phyloP scores from a whole-genome alignment of 2,329 filamentous ascomycete genomes.

The Ascochyta fabae region DNA sequence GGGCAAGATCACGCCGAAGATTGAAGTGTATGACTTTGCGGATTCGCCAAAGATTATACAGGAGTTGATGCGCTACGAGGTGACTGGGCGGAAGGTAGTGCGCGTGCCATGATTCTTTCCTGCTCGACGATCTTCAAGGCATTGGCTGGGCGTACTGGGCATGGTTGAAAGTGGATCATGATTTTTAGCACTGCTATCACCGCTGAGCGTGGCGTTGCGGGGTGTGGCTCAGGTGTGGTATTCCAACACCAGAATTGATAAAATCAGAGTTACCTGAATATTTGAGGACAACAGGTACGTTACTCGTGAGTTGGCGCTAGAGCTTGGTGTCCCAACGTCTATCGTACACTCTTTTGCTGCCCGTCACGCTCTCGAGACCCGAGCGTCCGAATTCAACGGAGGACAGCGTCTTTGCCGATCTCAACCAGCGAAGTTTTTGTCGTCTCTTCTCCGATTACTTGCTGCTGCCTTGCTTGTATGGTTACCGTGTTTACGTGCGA shows the following conservation, averaged over 20 bases:
- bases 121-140: too few relatives aligned
- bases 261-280: too few relatives aligned
- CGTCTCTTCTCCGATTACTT: too few relatives aligned
- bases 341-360: too few relatives aligned
- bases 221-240: background rate
- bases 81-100: conserved; percentile 47
- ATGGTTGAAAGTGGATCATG: background rate
- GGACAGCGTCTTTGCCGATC: too few relatives aligned
- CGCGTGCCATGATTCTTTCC: conserved; percentile 28
- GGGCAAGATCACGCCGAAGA: conserved; percentile 50
- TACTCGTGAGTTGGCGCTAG: too few relatives aligned
- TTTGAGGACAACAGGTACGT: too few relatives aligned
- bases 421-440: too few relatives aligned
- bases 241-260: background rate
- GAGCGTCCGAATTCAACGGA: too few relatives aligned
- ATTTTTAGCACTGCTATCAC: background rate
- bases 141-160: background rate
- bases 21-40: conserved; percentile 46
- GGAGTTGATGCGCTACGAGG: conserved; percentile 43
- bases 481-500: background rate
- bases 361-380: too few relatives aligned
- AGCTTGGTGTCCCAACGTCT: too few relatives aligned
- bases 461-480: background rate
- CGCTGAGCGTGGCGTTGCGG: too few relatives aligned
- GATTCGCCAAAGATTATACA: conserved; percentile 46